Base-by-base conservation (phyloP, 2,329 filamentous ascomycete genomes). In the Paraphoma chrysanthemicola region DNA sequence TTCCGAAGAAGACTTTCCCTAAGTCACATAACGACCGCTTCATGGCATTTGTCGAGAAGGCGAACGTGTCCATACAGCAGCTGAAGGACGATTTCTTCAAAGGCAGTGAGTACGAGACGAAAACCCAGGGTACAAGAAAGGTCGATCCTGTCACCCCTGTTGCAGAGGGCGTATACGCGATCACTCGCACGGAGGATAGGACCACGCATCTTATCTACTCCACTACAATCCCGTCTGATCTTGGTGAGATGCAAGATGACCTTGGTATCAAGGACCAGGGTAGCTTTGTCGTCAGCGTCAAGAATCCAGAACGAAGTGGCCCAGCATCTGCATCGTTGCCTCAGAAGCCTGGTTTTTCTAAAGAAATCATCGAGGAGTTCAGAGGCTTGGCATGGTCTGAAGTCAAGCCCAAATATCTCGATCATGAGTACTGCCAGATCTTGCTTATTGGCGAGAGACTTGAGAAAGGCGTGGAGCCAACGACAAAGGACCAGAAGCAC, bases 1-100 rank as follows among this genome's bases (percentile, higher is more conserved):
- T 97, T 16, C 93, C 93, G 0, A 97, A 97, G 78, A 97, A 97
- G 75, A 85, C 86, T 2, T 85, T 95, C 9, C 93, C 93, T 0
- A 84, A 84, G 51, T 89, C 85, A 17, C 85, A 85, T 52, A 74
- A 79, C 10, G 91, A 96, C 64, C 81, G 86, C 10, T 93, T 92
- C 78, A 89, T 95, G 83, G 86, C 86, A 1, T 96, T 96, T 73
- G 90, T 96, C 1, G 91, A 96, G 71, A 93, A 93, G 75, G 80
- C 86, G 0, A 83, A 86, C 6, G 80, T 82, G 0, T 86, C 85
- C 0, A 87, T 93, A 67, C 80, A 87, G 28, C 83, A 89, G 6
- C 80, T 97, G n/a, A 90, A 89, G 68, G 86, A 90, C 4, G 84
- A 85, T 6, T 92, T 96, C 74, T 82, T 95, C 60, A 75, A 82